Percentiles rank a stretch among this genome's conserved stretches.
phyloP scores from a whole-genome alignment of 2,329 filamentous ascomycete genomes.

The Anisogramma anomala region DNA sequence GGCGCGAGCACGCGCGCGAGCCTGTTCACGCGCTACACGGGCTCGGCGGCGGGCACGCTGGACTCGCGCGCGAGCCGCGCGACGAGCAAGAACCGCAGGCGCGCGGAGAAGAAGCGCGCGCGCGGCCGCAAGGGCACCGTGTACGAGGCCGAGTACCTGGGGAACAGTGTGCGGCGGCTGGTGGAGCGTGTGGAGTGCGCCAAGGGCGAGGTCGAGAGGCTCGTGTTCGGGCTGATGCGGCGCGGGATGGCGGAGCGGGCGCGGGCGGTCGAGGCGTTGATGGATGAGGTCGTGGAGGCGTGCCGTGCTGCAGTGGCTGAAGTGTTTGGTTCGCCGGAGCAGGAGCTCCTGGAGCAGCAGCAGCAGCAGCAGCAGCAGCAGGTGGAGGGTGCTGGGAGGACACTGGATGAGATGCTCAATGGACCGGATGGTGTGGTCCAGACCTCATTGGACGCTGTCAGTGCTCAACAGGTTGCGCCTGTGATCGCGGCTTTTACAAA shows the following conservation, averaged over 20 bases:
- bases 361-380: slow-evolving; percentile 13
- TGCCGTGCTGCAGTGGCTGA: slow-evolving; percentile 57
- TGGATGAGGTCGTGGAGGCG: slow-evolving; percentile 61
- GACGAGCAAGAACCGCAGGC: slow-evolving; percentile 74
- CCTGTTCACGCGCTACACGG: slow-evolving; percentile 86
- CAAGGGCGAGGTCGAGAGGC: slow-evolving; percentile 57
- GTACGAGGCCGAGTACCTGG: slow-evolving; percentile 95
- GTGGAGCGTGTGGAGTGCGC: slow-evolving; percentile 70
- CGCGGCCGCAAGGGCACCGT: slow-evolving; percentile 92
- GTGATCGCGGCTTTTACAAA: slow-evolving; percentile 37
- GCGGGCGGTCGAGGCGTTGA: slow-evolving; percentile 59
- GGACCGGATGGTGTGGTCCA: slow-evolving; percentile 42
- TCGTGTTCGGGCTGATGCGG: slow-evolving; percentile 67
- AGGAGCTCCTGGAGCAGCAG: slow-evolving; percentile 14
- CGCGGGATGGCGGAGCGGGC: slow-evolving; percentile 83
- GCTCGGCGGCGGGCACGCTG: slow-evolving; percentile 54
- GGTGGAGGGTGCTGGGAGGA: slow-evolving; percentile 14
- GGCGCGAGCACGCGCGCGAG: slow-evolving; percentile 72
- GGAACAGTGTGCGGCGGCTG: slow-evolving; percentile 73
- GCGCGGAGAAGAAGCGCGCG: slow-evolving; percentile 91
- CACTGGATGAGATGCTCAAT: slow-evolving; percentile 23
- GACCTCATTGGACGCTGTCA: slow-evolving; percentile 36
- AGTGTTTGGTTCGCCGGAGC: slow-evolving; percentile 43
- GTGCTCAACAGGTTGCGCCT: slow-evolving; percentile 36
- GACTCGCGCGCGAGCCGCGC: slow-evolving; percentile 65